Evolutionary conservation across 768 basidiomycete genomes (phyloP).

Genomic region (Dendrothele bispora): DNA sequence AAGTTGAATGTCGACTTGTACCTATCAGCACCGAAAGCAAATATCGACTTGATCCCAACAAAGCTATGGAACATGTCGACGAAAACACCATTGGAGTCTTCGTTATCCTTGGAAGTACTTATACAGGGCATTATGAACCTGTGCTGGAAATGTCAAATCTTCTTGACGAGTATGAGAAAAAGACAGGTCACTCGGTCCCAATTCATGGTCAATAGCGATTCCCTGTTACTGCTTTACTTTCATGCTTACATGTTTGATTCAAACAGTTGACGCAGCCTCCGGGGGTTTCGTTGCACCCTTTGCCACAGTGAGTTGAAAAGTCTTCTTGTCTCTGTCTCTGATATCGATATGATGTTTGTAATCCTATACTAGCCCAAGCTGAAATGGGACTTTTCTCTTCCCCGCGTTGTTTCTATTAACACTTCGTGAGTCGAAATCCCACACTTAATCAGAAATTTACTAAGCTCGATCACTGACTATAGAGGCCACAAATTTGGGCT

Average conservation of each 20-base stretch:
- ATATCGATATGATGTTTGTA: no score
- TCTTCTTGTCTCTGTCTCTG: no score
- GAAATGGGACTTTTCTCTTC: conserved; percentile 63
- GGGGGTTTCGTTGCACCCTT: conserved; percentile 72
- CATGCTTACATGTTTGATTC: no score
- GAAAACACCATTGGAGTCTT: conserved; percentile 77
- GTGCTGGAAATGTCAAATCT: conserved; percentile 84
- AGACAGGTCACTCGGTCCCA: conserved; percentile 59
- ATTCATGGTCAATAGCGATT: conserved; percentile 63
- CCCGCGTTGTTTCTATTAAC: conserved; percentile 63
- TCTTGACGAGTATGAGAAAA: conserved; percentile 61
- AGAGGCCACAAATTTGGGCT: conserved; percentile 68
- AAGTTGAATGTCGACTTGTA: conserved; percentile 61
- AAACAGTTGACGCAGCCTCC: conserved; percentile 67
- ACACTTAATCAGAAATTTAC: no score
- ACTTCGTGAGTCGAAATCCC: no score
- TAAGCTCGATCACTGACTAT: no score
- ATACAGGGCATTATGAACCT: conserved; percentile 73
- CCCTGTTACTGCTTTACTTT: no score
- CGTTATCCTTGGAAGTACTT: conserved; percentile 52
- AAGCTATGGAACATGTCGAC: conserved; percentile 65
- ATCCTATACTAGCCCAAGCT: no score
- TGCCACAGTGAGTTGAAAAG: no score
- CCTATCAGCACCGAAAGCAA: conserved; percentile 51
- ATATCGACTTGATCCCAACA: conserved; percentile 58